Percentiles rank a stretch among this genome's conserved stretches.
Evolutionary conservation across 306 rosid genomes (phyloP).

Genomic region (Corylus avellana): DNA sequence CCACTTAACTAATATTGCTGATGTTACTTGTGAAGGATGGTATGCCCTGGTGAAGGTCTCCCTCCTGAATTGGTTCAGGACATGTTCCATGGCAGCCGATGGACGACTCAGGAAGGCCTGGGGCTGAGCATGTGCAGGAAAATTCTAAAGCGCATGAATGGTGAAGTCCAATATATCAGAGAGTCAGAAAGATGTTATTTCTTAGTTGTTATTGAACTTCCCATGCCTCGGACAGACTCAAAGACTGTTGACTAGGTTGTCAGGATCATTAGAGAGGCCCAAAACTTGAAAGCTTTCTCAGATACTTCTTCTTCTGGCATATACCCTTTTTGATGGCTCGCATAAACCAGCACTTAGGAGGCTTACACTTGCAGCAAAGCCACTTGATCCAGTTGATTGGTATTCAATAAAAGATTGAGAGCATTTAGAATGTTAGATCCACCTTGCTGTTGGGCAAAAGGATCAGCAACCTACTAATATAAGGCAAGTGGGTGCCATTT

Average conservation of each 20-base stretch:
- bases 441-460: conserved; percentile 27
- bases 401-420: conserved; percentile 14
- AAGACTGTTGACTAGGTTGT: conserved; percentile 40
- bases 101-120: conserved; percentile 89
- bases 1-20: conserved; percentile 10
- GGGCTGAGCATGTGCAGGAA: conserved; percentile 96
- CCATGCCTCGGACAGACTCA: conserved; percentile 51
- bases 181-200: conserved; percentile 93
- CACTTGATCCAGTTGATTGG: conserved; percentile 28
- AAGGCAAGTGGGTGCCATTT: conserved; percentile 36
- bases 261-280: conserved; percentile 19
- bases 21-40: conserved; percentile 60
- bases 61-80: conserved; percentile 89
- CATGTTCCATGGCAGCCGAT: conserved; percentile 79
- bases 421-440: conserved; percentile 29
- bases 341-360: conserved; percentile 29
- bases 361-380: conserved; percentile 30
- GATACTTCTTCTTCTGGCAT: conserved; percentile 24
- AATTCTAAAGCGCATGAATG: conserved; percentile 84
- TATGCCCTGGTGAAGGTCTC: conserved; percentile 96
- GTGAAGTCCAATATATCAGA: conserved; percentile 91
- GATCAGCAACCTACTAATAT: conserved; percentile 22
- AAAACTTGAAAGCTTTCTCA: conserved; percentile 20
- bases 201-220: conserved; percentile 77
- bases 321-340: conserved; percentile 21